Conservation (phyloP, 192 early-diverging fungal species). For the Backusella luteola region DNA sequence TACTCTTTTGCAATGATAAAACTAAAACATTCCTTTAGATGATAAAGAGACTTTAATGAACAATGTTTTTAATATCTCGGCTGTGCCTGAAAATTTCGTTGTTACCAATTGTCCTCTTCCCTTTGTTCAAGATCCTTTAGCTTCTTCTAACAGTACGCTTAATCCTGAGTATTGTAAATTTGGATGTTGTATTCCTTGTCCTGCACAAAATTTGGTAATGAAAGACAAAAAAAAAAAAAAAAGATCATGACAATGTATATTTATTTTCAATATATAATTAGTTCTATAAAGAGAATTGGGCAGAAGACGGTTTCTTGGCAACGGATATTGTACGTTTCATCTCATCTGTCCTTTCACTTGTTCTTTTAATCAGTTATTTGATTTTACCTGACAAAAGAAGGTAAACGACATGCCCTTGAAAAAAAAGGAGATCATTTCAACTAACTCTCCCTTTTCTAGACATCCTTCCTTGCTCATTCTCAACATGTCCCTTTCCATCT, state of each 20-base stretch:
- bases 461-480: conserved; percentile 52
- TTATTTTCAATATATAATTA: background rate
- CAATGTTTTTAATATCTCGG: conserved; percentile 18
- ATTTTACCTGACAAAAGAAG: conserved; percentile 48
- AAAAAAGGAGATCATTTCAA: background rate
- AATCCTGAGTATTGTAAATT: conserved; percentile 32
- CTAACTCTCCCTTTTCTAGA: background rate
- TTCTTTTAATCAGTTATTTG: conserved; percentile 47
- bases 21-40: background rate
- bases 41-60: background rate
- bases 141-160: conserved; percentile 10
- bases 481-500: conserved; percentile 43
- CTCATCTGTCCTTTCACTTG: conserved; percentile 37
- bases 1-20: background rate
- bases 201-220: conserved; percentile 40
- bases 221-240: background rate
- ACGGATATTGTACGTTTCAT: conserved; percentile 46
- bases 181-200: conserved; percentile 58
- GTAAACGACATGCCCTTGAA: conserved; percentile 7
- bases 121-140: conserved; percentile 37
- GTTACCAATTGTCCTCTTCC: conserved; percentile 38
- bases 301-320: conserved; percentile 40
- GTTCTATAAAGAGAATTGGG: conserved; percentile 42
- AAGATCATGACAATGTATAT: too few species aligned
- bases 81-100: conserved; percentile 13